Conservation (phyloP, 1,139 yeast genomes). For the Suhomyces anneliseae region DNA sequence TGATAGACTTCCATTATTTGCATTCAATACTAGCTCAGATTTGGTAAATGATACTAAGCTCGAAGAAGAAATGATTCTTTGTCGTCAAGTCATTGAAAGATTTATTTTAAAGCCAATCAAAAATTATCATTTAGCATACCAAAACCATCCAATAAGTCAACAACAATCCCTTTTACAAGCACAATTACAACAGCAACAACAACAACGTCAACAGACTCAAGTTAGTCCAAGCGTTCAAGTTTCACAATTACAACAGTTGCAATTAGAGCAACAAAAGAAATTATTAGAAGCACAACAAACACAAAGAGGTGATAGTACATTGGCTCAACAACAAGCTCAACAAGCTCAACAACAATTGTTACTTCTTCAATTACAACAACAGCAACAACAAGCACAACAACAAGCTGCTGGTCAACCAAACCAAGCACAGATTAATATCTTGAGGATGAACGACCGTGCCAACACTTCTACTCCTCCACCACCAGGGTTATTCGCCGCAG, state of each 20-base stretch:
- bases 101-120: constrained; percentile 45
- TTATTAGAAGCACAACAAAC: constrained; percentile 22
- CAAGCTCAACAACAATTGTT: constrained; percentile 20
- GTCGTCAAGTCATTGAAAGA: constrained; percentile 45
- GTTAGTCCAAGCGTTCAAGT: constrained; percentile 20
- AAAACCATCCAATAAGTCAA: constrained; percentile 46
- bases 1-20: constrained; percentile 39
- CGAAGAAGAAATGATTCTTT: constrained; percentile 39
- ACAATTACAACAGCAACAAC: constrained; percentile 22
- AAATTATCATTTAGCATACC: constrained; percentile 50
- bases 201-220: constrained; percentile 18
- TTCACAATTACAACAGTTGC: constrained; percentile 29
- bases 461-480: constrained; percentile 47
- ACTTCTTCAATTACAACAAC: constrained; percentile 17
- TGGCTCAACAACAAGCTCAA: constrained; percentile 20
- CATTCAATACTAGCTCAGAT: constrained; percentile 29
- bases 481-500: constrained; percentile 39
- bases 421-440: constrained; percentile 27
- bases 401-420: constrained; percentile 14
- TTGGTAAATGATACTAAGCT: constrained; percentile 25
- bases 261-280: constrained; percentile 29
- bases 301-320: constrained; percentile 18
- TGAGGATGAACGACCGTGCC: constrained; percentile 35
- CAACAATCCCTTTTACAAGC: constrained; percentile 36
- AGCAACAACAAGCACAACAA: constrained; percentile 15